phyloP scores from a whole-genome alignment of 768 basidiomycete genomes.

The Paxillus rubicundulus region DNA sequence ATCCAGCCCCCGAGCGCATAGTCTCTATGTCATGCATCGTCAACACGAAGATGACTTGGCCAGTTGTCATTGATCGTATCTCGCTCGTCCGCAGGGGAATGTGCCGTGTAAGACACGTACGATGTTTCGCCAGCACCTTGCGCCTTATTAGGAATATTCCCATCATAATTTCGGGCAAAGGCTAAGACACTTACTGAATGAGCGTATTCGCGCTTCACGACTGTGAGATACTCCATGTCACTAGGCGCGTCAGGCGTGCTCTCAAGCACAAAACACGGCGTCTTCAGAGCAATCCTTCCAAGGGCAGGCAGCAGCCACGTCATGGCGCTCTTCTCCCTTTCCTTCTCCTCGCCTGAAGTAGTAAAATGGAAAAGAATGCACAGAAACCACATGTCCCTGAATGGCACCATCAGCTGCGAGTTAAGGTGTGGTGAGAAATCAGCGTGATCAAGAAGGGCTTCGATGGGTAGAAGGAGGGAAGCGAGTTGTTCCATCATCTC shows the following conservation, averaged over 20 bases:
- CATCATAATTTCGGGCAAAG: not conserved
- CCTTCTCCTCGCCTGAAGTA: constrained; percentile 35
- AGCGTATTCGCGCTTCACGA: constrained; percentile 83
- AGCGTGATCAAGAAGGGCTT: constrained; percentile 72
- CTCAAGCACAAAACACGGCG: constrained; percentile 82
- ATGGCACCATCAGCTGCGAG: constrained; percentile 65
- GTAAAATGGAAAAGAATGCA: constrained; percentile 86
- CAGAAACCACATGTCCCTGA: constrained; percentile 94
- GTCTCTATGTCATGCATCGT: constrained; percentile 87
- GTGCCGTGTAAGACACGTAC: constrained; percentile 58
- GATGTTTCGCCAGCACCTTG: constrained; percentile 72
- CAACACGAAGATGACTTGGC: constrained; percentile 82
- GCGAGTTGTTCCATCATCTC: constrained; percentile 86
- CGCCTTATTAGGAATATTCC: constrained; percentile 4
- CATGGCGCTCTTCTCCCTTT: constrained; percentile 60
- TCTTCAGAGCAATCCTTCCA: constrained; percentile 77
- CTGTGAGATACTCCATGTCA: constrained; percentile 90
- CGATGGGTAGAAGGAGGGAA: constrained; percentile 86
- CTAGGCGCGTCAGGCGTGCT: constrained; percentile 79
- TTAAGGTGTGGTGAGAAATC: constrained; percentile 62
- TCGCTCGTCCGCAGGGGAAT: constrained; percentile 66
- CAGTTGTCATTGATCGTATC: constrained; percentile 70
- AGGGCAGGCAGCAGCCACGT: constrained; percentile 79
- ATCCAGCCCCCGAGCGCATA: constrained; percentile 76
- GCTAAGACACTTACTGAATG: constrained; percentile 52